Evolutionary conservation across 2,329 filamentous ascomycete genomes (phyloP).

Genomic region (Tolypocladium nubicola): DNA sequence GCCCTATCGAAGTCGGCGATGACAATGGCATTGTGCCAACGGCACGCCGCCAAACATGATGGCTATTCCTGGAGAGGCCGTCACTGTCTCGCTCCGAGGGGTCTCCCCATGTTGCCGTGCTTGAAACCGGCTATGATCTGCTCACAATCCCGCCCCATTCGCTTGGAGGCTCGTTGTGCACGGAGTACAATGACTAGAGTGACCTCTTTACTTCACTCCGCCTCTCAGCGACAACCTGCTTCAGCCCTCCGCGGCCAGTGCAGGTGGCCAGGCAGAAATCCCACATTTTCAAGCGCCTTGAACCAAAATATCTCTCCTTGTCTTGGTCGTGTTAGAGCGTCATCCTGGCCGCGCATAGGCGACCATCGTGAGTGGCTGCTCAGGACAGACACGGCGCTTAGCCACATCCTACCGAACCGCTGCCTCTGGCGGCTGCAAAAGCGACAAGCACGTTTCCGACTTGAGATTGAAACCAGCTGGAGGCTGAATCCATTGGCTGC

Average conservation of each 20-base stretch:
- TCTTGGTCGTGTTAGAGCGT: background rate
- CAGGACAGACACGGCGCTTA: background rate
- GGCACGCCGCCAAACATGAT: background rate
- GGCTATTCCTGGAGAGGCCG: background rate
- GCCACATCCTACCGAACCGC: background rate
- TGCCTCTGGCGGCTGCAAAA: background rate
- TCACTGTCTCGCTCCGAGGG: background rate
- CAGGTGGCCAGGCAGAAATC: background rate
- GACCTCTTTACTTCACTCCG: background rate
- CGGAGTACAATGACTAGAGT: background rate
- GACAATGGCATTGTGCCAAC: background rate
- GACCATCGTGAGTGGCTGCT: background rate
- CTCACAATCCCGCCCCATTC: background rate
- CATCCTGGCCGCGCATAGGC: background rate
- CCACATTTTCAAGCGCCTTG: background rate
- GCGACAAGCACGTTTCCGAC: background rate
- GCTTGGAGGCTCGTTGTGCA: background rate
- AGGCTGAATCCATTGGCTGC: background rate
- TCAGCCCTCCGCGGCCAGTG: background rate
- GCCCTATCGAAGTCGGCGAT: background rate
- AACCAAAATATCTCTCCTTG: background rate
- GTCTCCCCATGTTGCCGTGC: background rate
- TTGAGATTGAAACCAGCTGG: background rate
- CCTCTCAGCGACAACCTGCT: background rate
- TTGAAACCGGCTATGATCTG: background rate